Conservation (phyloP, 495 filamentous ascomycete genomes). For the Parathielavia hyrcaniae region DNA sequence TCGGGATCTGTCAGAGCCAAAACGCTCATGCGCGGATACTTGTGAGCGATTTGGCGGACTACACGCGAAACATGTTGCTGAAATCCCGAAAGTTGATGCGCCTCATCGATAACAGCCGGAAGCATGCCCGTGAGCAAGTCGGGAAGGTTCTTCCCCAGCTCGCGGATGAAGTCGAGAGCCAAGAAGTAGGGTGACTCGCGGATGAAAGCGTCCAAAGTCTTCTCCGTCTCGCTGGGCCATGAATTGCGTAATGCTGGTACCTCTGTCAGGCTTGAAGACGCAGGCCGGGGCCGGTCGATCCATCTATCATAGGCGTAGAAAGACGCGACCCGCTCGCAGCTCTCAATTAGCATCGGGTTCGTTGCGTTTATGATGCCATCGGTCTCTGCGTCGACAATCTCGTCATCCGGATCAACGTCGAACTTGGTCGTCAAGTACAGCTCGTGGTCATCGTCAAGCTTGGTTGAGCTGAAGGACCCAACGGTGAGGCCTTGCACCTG, state of each 20-base stretch:
- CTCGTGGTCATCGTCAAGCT: constrained; percentile 39
- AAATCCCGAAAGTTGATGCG: constrained; percentile 27
- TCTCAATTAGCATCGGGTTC: constrained; percentile 31
- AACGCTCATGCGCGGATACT: constrained; percentile 40
- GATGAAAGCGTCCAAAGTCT: constrained; percentile 31
- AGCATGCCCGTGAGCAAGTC: constrained; percentile 26
- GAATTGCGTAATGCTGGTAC: background rate
- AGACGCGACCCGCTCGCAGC: constrained; percentile 35
- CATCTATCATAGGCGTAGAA: constrained; percentile 22
- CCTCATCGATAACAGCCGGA: constrained; percentile 27
- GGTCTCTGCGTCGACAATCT: constrained; percentile 25
- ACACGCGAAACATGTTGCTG: constrained; percentile 35
- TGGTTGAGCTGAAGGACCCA: constrained; percentile 33
- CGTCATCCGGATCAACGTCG: constrained; percentile 39
- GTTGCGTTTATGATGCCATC: background rate
- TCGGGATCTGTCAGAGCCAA: constrained; percentile 33
- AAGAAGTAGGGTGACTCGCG: constrained; percentile 28
- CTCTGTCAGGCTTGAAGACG: background rate
- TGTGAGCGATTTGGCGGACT: constrained; percentile 38
- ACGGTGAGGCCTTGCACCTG: constrained; percentile 40
- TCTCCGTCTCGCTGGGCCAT: constrained; percentile 32
- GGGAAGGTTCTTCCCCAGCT: constrained; percentile 24
- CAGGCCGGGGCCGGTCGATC: background rate
- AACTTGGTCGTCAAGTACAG: constrained; percentile 39
- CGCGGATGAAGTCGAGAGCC: constrained; percentile 28